Evolutionary conservation across 441 rosid genomes (phyloP), one percentile per base, ranked within the genome.

Genomic region (Erodium moschatum): DNA sequence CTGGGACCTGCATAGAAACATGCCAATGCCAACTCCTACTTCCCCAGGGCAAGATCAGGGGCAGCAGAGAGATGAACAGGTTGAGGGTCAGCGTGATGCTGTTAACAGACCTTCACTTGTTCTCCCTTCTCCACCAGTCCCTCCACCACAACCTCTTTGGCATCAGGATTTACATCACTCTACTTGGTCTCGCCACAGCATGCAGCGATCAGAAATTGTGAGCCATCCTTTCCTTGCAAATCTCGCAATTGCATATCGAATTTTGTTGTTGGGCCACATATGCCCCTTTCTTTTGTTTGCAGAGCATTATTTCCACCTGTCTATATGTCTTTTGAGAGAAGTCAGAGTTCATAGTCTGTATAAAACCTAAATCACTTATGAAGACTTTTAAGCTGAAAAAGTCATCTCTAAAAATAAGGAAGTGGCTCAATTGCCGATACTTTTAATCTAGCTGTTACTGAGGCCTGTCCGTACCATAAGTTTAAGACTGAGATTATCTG

Each of bases 131-230:
- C 95, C 98, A 65, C 91, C 97, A 1, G 86, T 76, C 58, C 97
- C 98, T 44, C 93, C 98, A 72, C 90, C 97, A 29, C 99, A 86
- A 79, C 99, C 99, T 7, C 76, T 87, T 27, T 94, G 99, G 99
- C 94, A 91, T 79, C 98, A 86, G 71, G 89, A 85, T 75, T 79
- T 91, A 70, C 92, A 88, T 77, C 97, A 86, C 63, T 70, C 87
- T 71, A 78, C 84, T 74, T 94, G 99, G 99, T 78, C 97, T 81
- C 92, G 92, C 67, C 97, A 91, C 75, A 84, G 85, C 81, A 81
- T 94, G 85, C 89, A 85, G 68, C 87, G 97, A 50, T 83, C 96
- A 44, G 99, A 88, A 75, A 82, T 91, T 48, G 97, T 94, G 83
- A 85, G 97, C 69, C 60, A 7, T 54, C 65, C 64, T 54, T 52